phyloP scores from a whole-genome alignment of 2,329 filamentous ascomycete genomes.

The Fusarium chlamydosporum region DNA sequence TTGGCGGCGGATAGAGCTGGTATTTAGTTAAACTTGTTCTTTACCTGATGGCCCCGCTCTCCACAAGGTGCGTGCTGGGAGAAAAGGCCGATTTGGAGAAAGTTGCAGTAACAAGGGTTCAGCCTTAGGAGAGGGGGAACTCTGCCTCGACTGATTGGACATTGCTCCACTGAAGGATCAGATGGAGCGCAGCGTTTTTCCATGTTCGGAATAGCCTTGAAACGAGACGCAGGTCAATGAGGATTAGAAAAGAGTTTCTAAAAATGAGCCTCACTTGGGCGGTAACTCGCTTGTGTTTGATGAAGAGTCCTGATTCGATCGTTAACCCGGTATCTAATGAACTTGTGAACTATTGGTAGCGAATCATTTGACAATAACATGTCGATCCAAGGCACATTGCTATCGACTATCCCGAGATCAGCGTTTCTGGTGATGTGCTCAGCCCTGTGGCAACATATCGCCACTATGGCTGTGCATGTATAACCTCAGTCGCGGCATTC shows the following conservation, averaged over 20 bases:
- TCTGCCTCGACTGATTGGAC: conserved; percentile 24
- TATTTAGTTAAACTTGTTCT: conserved; percentile 23
- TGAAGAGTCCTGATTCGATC: conserved; percentile 5
- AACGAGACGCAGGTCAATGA: neutral
- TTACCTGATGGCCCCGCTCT: conserved; percentile 27
- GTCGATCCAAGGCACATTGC: conserved; percentile 19
- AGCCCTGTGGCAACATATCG: conserved; percentile 25
- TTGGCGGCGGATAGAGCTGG: neutral
- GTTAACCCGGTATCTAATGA: neutral
- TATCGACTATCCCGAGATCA: conserved; percentile 19
- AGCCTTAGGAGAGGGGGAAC: conserved; percentile 12
- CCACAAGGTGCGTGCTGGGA: neutral
- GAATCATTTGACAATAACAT: neutral
- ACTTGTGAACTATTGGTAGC: neutral
- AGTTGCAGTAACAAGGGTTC: conserved; percentile 13
- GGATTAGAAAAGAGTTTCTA: neutral
- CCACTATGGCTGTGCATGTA: conserved; percentile 18
- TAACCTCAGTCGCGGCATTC: conserved; percentile 6
- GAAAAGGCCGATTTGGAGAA: conserved; percentile 10
- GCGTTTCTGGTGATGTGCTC: conserved; percentile 19
- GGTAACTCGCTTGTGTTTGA: neutral
- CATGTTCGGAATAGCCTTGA: conserved; percentile 28
- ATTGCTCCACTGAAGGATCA: conserved; percentile 13
- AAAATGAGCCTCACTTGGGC: neutral
- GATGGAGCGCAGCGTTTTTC: conserved; percentile 31